phyloP scores from a whole-genome alignment of 1,139 yeast species.

The Meyerozyma athensensis region DNA sequence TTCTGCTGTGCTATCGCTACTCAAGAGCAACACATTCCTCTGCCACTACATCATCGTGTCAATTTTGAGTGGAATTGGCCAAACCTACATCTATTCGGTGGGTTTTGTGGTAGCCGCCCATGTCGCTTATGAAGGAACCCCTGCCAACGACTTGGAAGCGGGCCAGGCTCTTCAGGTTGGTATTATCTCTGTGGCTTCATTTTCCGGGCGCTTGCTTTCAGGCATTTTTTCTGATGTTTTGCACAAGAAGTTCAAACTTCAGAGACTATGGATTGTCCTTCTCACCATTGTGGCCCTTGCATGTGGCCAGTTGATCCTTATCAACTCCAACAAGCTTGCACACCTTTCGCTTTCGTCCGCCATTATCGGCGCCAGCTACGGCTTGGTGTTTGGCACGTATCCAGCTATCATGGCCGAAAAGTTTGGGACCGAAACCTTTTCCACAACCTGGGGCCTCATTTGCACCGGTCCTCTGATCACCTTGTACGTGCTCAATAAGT shows the following conservation, averaged over 20 bases:
- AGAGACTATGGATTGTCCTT: conserved; percentile 37
- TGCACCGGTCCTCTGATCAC: conserved; percentile 39
- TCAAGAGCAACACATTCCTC: conserved; percentile 25
- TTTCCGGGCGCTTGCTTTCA: conserved; percentile 34
- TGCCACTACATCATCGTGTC: conserved; percentile 34
- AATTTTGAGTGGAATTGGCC: conserved; percentile 35
- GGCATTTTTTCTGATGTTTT: conserved; percentile 38
- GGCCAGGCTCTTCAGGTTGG: conserved; percentile 45
- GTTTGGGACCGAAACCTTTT: conserved; percentile 38
- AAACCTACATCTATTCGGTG: conserved; percentile 41
- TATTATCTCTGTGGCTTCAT: conserved; percentile 37
- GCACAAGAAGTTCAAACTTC: conserved; percentile 28
- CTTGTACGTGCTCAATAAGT: conserved; percentile 33
- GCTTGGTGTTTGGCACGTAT: conserved; percentile 39
- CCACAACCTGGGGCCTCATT: conserved; percentile 44
- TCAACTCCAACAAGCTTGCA: conserved; percentile 23
- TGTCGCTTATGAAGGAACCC: conserved; percentile 18
- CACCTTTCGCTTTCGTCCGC: conserved; percentile 30
- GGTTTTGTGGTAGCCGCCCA: conserved; percentile 45
- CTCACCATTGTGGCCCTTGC: conserved; percentile 25
- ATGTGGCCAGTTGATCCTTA: conserved; percentile 28
- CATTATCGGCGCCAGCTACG: conserved; percentile 36
- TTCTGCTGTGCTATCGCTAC: conserved; percentile 9
- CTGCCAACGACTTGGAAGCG: conserved; percentile 19
- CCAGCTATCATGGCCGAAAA: conserved; percentile 45